Base-by-base conservation (phyloP, 306 rosid species). In the Ammopiptanthus mongolicus region DNA sequence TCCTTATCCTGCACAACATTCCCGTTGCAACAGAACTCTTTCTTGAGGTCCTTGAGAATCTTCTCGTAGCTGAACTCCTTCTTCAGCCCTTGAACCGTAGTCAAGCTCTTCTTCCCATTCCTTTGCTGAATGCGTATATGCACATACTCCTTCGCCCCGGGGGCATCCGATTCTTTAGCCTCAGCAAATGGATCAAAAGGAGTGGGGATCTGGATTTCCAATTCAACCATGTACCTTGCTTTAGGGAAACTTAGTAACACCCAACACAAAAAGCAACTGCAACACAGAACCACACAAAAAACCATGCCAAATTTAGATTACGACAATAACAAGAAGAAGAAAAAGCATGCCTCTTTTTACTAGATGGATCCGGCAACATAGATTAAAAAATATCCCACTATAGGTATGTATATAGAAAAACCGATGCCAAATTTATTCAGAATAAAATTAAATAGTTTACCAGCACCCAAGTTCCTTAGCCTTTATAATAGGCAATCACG, bases 1-100 rank as follows among this genome's bases (percentile, higher is more conserved):
- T 85, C 93, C 79, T 91, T 93, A 74, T 93, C 98, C 75, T 87
- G 91, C 50, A 93, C 98, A n/a, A 93, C 98, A 78, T 91, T 91
- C 28, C 98, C 98, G 85, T 93, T 93, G 84, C 98, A 93, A 69
- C 97, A 93, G 46, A 93, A 91, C 47, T 84, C 93, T 58, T 86
- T 93, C 88, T 93, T 93, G 8, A 93, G 84, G 46, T 91, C 96
- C 66, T 93, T 93, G 5, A 91, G 96, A 69, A 91, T 89, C 86
- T 87, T 93, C 52, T 87, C 91, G 97, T 91, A 89, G 86, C 93
- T 87, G 82, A 67, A 90, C 8, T 85, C 84, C 13, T 84, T 86
- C 80, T 82, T 89, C 86, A 93, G 85, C 64, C 98, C 97, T 57
- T 93, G 98, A 8, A 93, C 98, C 0, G 98, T 93, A 0, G 98